Evolutionary conservation across 495 filamentous ascomycete genomes (phyloP).

Genomic region (Lineolata rhizophorae): DNA sequence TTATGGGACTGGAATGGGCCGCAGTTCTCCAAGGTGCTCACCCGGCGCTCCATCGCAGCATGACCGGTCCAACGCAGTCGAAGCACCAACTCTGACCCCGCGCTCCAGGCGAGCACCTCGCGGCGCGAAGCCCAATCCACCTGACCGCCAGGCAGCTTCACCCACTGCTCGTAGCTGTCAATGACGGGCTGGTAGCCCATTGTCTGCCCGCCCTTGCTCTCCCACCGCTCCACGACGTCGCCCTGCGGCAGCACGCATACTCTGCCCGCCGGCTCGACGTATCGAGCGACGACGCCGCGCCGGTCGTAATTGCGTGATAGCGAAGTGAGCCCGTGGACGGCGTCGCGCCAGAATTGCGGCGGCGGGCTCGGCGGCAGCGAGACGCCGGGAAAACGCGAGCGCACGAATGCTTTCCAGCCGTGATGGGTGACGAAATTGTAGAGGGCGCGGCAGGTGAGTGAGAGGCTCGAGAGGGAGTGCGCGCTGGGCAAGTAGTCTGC

Average conservation of each 20-base stretch:
- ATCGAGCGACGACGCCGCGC: slow-evolving; percentile 32
- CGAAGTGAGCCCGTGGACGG: slow-evolving; percentile 31
- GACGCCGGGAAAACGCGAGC: slow-evolving; percentile 32
- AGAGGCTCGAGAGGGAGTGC: slow-evolving; percentile 23
- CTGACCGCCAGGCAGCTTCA: too few relatives aligned
- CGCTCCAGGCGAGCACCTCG: slow-evolving; percentile 39
- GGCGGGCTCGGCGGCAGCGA: slow-evolving; percentile 17
- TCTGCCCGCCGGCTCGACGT: slow-evolving; percentile 22
- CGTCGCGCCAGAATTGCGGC: slow-evolving; percentile 32
- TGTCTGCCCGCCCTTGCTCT: slow-evolving; percentile 28
- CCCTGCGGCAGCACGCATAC: slow-evolving; percentile 9
- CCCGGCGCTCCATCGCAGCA: too few relatives aligned
- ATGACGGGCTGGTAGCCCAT: slow-evolving; percentile 41
- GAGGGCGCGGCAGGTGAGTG: slow-evolving; percentile 28
- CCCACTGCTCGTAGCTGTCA: slow-evolving; percentile 36
- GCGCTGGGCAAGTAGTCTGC: slow-evolving; percentile 28
- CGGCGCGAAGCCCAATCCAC: slow-evolving; percentile 28
- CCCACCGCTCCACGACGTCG: slow-evolving; percentile 10
- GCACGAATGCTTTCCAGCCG: slow-evolving; percentile 35
- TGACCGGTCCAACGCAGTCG: too few relatives aligned
- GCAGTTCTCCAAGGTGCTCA: too few relatives aligned
- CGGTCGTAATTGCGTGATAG: slow-evolving; percentile 36
- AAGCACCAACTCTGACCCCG: slow-evolving; percentile 33
- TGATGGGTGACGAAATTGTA: slow-evolving; percentile 27
- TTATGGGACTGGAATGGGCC: too few relatives aligned